Conservation (phyloP, 2,329 filamentous ascomycete genomes). For the Penicillium sp. region DNA sequence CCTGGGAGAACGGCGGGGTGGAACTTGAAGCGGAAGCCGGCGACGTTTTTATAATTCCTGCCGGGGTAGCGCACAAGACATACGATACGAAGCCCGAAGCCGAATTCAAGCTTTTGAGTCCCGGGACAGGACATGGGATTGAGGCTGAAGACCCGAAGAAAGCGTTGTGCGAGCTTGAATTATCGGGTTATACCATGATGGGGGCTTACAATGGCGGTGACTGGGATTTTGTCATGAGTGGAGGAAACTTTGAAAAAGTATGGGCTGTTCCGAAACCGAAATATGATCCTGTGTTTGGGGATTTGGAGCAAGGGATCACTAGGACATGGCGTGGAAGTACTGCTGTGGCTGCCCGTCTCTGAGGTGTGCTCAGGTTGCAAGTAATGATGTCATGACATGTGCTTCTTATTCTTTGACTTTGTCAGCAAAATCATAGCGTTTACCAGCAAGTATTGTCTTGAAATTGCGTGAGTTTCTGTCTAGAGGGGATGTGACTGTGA, state of each 20-base stretch:
- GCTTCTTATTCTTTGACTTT: not conserved
- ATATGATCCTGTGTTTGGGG: slow-evolving; percentile 51
- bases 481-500: too few species aligned
- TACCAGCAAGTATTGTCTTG: too few species aligned
- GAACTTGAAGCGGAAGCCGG: slow-evolving; percentile 51
- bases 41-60: slow-evolving; percentile 60
- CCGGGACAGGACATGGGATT: slow-evolving; percentile 43
- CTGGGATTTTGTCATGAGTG: slow-evolving; percentile 55
- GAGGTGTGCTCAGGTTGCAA: not conserved
- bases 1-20: slow-evolving; percentile 50
- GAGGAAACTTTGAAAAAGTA: slow-evolving; percentile 47
- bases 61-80: slow-evolving; percentile 58
- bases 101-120: slow-evolving; percentile 46
- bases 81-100: slow-evolving; percentile 43
- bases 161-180: slow-evolving; percentile 37
- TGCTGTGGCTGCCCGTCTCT: not conserved
- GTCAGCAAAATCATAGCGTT: too few species aligned
- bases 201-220: slow-evolving; percentile 53
- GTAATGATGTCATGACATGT: not conserved
- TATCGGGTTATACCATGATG: slow-evolving; percentile 56
- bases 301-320: not conserved
- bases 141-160: slow-evolving; percentile 33
- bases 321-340: not conserved
- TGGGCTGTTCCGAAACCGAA: slow-evolving; percentile 50
- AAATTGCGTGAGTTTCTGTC: too few species aligned